phyloP scores from a whole-genome alignment of 1,284 basidiomycete species.

The Anthracocystis setariae region DNA sequence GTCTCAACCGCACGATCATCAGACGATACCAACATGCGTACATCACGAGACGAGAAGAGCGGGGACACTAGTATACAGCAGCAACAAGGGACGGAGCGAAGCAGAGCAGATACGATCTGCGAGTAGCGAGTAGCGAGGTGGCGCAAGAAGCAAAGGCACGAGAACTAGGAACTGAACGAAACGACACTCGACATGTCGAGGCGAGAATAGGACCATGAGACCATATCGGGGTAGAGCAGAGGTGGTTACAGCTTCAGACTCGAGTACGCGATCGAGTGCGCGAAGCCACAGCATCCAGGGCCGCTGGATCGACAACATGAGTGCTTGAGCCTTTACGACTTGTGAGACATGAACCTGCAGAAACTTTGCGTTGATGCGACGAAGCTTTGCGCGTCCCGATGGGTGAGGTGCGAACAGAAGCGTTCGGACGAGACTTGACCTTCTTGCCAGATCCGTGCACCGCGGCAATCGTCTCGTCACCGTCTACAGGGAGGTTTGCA shows the following conservation, averaged over 20 bases:
- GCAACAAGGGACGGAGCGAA: background rate
- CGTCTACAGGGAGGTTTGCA: constrained; percentile 2
- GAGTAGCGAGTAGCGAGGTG: background rate
- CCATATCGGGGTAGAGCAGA: background rate
- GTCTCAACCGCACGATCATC: background rate
- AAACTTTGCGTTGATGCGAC: constrained; percentile 27
- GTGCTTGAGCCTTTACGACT: constrained; percentile 25
- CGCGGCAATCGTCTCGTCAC: constrained; percentile 9
- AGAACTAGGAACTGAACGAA: background rate
- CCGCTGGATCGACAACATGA: constrained; percentile 1
- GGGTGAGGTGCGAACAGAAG: constrained; percentile 1
- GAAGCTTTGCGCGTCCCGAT: constrained; percentile 12
- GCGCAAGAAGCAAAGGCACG: background rate
- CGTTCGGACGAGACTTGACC: constrained; percentile 7
- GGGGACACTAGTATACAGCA: constrained; percentile 1
- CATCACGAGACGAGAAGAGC: background rate
- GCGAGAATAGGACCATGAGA: background rate
- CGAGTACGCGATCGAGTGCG: constrained; percentile 40
- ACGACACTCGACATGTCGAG: background rate
- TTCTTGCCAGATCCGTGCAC: constrained; percentile 19
- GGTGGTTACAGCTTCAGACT: background rate
- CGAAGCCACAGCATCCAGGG: constrained; percentile 25
- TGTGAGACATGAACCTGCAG: constrained; percentile 4
- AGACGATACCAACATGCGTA: background rate
- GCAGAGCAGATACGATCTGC: background rate